These are phyloP conservation scores for Kodamaea nitidulidarum DNA, from an alignment of 805 yeast species.

Conservation along the genomic window DNA sequence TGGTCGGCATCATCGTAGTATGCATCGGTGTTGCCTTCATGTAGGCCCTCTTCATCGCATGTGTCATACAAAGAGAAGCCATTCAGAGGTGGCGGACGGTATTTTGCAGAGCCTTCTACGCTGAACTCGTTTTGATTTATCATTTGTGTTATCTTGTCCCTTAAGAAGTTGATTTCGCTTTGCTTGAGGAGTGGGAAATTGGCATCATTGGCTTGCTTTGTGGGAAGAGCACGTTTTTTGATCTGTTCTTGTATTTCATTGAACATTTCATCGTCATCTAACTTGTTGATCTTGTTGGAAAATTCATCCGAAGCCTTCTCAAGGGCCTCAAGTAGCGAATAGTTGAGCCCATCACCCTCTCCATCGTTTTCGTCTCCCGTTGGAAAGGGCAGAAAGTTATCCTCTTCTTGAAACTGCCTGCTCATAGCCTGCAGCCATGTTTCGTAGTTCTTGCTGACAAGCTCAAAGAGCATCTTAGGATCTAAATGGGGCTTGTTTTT, in stretches of 20 bases:
- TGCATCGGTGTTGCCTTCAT: constrained; percentile 26
- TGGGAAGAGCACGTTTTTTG: background rate
- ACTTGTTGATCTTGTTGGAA: constrained; percentile 11
- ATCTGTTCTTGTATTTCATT: constrained; percentile 10
- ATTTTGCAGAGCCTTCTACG: constrained; percentile 7
- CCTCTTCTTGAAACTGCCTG: constrained; percentile 22
- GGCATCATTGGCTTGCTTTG: constrained; percentile 1
- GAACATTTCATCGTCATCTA: constrained; percentile 11
- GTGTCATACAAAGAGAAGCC: constrained; percentile 35
- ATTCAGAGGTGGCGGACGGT: constrained; percentile 8
- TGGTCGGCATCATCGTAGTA: constrained; percentile 15
- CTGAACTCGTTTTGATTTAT: constrained; percentile 15
- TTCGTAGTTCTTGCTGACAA: constrained; percentile 35
- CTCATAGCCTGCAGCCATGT: constrained; percentile 35
- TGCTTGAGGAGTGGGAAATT: constrained; percentile 18
- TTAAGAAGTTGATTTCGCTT: constrained; percentile 26
- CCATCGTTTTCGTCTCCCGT: constrained; percentile 15
- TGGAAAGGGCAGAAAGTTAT: constrained; percentile 29
- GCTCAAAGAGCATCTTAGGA: constrained; percentile 27
- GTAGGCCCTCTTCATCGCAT: constrained; percentile 38
- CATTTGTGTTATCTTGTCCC: constrained; percentile 24
- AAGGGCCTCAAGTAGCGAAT: constrained; percentile 28
- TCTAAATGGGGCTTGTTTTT: constrained; percentile 12
- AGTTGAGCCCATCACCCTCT: constrained; percentile 22
- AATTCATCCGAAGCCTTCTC: constrained; percentile 24